phyloP scores from a whole-genome alignment of 2,329 filamentous ascomycete species.

The Colletotrichum caudatum region DNA sequence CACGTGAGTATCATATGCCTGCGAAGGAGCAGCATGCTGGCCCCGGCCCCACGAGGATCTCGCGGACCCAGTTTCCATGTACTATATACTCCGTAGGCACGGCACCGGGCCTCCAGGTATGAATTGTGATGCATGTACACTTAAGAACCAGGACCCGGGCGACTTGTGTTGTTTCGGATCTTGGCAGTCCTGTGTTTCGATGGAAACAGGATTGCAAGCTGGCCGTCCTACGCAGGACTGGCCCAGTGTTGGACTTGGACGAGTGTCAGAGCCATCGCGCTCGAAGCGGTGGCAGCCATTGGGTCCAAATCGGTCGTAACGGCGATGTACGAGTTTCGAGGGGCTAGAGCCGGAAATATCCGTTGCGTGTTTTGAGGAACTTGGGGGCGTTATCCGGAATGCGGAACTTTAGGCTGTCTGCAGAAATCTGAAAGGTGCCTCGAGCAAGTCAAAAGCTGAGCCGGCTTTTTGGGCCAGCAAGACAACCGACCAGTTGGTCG shows the following conservation, averaged over 20 bases:
- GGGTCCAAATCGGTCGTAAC: too few relatives aligned
- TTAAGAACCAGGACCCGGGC: background rate
- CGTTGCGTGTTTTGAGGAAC: background rate
- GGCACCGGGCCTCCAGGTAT: background rate
- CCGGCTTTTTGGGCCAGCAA: background rate
- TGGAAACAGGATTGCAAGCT: background rate
- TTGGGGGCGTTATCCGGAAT: background rate
- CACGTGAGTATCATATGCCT: slow-evolving; percentile 19
- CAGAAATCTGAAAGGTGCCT: background rate
- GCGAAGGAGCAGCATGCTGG: slow-evolving; percentile 22
- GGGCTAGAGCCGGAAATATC: background rate
- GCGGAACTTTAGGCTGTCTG: background rate
- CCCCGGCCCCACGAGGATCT: background rate
- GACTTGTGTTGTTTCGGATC: background rate
- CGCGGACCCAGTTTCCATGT: background rate
- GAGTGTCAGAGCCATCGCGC: background rate
- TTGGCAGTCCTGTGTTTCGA: background rate
- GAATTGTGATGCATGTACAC: background rate
- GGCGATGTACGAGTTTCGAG: too few relatives aligned
- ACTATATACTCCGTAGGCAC: background rate
- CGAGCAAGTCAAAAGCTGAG: background rate
- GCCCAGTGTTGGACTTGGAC: background rate
- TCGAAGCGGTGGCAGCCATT: background rate
- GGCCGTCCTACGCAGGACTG: background rate
- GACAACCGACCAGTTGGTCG: background rate